phyloP scores from a whole-genome alignment of 2,329 filamentous ascomycete genomes.

The Penicillium sumatraense region DNA sequence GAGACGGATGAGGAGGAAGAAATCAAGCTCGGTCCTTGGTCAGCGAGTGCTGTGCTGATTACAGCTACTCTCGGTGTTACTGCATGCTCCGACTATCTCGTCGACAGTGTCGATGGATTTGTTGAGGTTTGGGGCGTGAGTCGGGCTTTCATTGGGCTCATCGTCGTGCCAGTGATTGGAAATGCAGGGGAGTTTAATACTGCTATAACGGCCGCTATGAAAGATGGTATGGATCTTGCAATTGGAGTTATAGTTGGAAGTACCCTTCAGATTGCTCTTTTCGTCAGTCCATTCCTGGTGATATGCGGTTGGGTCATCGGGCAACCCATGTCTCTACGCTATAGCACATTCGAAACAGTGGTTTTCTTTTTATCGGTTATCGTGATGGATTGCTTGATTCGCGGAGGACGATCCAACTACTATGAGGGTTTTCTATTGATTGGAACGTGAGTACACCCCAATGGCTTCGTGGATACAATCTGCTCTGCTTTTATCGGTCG shows the following conservation, averaged over 20 bases:
- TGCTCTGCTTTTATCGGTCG: background rate
- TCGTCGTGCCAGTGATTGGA: constrained; percentile 61
- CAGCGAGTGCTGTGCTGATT: constrained; percentile 22
- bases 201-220: constrained; percentile 59
- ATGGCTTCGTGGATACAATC: background rate
- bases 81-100: constrained; percentile 44
- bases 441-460: constrained; percentile 28
- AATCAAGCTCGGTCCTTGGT: constrained; percentile 12
- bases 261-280: constrained; percentile 61
- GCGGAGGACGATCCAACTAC: constrained; percentile 24
- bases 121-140: constrained; percentile 56
- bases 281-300: constrained; percentile 61
- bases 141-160: constrained; percentile 62
- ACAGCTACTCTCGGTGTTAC: constrained; percentile 24
- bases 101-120: constrained; percentile 59
- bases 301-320: constrained; percentile 61
- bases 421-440: constrained; percentile 23
- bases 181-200: constrained; percentile 63
- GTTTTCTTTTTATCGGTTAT: constrained; percentile 25
- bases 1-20: constrained; percentile 19
- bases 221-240: constrained; percentile 62
- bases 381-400: constrained; percentile 27
- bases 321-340: constrained; percentile 48
- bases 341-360: constrained; percentile 24
- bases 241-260: constrained; percentile 60